Percentiles rank a stretch among this genome's conserved stretches.
Evolutionary conservation across 2,329 filamentous ascomycete genomes (phyloP).

Genomic region (Aspergillus oerlinghausenensis): DNA sequence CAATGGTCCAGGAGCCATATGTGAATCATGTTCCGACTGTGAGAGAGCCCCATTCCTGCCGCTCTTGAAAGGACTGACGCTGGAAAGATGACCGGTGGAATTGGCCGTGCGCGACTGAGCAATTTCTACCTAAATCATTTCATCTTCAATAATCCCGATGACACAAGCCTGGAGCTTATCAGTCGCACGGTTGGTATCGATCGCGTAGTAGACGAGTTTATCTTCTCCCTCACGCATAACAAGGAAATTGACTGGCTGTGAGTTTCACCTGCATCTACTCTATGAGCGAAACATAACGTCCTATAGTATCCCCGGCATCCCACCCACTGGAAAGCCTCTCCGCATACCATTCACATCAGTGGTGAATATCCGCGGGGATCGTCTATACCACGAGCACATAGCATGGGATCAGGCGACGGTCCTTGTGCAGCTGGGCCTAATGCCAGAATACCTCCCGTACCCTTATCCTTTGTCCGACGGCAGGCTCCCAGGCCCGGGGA

Average conservation of each 20-base stretch:
- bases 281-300: background rate
- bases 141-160: slow-evolving; percentile 66
- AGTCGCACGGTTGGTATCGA: slow-evolving; percentile 69
- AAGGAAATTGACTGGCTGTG: slow-evolving; percentile 65
- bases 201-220: slow-evolving; percentile 67
- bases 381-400: slow-evolving; percentile 67
- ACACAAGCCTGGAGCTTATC: slow-evolving; percentile 64
- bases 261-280: slow-evolving; percentile 26
- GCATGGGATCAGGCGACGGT: slow-evolving; percentile 64
- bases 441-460: slow-evolving; percentile 62
- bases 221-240: slow-evolving; percentile 61
- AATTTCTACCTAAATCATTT: slow-evolving; percentile 70
- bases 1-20: slow-evolving; percentile 74
- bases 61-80: background rate
- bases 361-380: slow-evolving; percentile 64
- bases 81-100: slow-evolving; percentile 56
- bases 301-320: slow-evolving; percentile 53
- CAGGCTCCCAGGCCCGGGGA: slow-evolving; percentile 31
- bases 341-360: slow-evolving; percentile 61
- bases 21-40: slow-evolving; percentile 72
- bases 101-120: slow-evolving; percentile 60
- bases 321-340: slow-evolving; percentile 51
- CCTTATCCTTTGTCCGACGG: slow-evolving; percentile 50
- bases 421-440: slow-evolving; percentile 56
- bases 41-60: slow-evolving; percentile 28